Evolutionary conservation across 1,139 yeast genomes (phyloP).

Genomic region (Pichia norvegensis): DNA sequence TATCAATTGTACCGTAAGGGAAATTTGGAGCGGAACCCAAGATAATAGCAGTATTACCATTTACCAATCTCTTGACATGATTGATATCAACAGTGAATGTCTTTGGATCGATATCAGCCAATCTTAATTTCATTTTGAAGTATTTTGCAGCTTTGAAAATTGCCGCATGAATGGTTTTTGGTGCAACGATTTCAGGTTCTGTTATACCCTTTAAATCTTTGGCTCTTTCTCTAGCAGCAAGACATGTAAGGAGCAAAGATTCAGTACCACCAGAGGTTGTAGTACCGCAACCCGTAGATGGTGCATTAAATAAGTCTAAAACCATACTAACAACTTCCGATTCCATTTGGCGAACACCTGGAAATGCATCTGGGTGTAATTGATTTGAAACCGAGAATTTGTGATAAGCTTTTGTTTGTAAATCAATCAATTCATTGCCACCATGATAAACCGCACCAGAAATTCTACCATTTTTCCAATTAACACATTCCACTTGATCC

Average conservation of each 20-base stretch:
- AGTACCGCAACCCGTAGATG: constrained; percentile 69
- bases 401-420: constrained; percentile 72
- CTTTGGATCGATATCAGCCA: constrained; percentile 66
- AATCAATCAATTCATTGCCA: constrained; percentile 59
- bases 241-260: constrained; percentile 73
- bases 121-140: constrained; percentile 77
- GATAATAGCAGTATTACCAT: constrained; percentile 68
- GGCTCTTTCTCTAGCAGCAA: constrained; percentile 74
- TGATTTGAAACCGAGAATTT: constrained; percentile 85
- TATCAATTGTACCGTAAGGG: constrained; percentile 94
- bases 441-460: constrained; percentile 98
- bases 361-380: constrained; percentile 93
- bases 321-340: constrained; percentile 93
- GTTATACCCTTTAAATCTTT: constrained; percentile 50
- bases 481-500: constrained; percentile 33
- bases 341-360: constrained; percentile 95
- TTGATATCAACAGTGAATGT: constrained; percentile 45
- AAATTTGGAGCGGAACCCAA: constrained; percentile 95
- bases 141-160: constrained; percentile 90
- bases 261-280: constrained; percentile 97
- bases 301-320: constrained; percentile 68
- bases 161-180: constrained; percentile 89
- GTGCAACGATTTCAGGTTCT: constrained; percentile 82
- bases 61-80: constrained; percentile 59
- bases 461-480: constrained; percentile 77